Evolutionary conservation across 1,284 basidiomycete species (phyloP), one percentile per base, ranked within the genome.

Genomic region (Porodaedalea pini): DNA sequence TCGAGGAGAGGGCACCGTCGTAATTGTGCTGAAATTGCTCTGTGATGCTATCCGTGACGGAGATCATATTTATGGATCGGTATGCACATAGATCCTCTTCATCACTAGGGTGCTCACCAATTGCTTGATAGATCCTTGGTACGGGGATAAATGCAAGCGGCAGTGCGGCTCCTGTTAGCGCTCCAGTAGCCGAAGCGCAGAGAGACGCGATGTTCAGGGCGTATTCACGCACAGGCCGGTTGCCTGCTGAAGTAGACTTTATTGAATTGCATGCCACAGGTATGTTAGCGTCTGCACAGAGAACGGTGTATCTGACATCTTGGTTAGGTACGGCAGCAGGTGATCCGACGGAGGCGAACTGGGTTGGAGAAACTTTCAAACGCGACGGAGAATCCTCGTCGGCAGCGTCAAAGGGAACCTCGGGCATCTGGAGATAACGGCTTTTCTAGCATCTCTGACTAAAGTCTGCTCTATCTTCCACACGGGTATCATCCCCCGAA

Each of bases 221-320:
- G 0, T 70, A 70, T 34, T 54, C 63, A 1, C 63, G 68, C 5
- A 66, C 71, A 8, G 41, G 47, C 4, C 68, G 71, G 2, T 49
- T 53, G 6, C 74, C 74, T 0, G 47, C 55, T 0, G 75, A 81
- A 15, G 75, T 75, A 1, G 78, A 79, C 54, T 81, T 69, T 61
- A 64, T 79, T 0, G 79, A 81, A 64, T 48, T 75, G 8, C 79
- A 81, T 60, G 77, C 75, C 0, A 80, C 79, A 15, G 79, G 77
- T 69, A 51, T 36, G 54, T 45, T 36, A 37, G 19, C 31, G 13
- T 54, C 54, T 57, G 29, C 32, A 32, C 32, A 34, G 43, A 43
- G 50, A 56, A 43, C 31, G 19, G 25, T n/a, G 50, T 58, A 49
- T 34, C 7, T 50, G 23, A 15, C 40, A 11, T 32, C 11, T 51